Base-by-base conservation (phyloP, 2,329 filamentous ascomycete genomes). In the Paraphaeosphaeria sporulosa region DNA sequence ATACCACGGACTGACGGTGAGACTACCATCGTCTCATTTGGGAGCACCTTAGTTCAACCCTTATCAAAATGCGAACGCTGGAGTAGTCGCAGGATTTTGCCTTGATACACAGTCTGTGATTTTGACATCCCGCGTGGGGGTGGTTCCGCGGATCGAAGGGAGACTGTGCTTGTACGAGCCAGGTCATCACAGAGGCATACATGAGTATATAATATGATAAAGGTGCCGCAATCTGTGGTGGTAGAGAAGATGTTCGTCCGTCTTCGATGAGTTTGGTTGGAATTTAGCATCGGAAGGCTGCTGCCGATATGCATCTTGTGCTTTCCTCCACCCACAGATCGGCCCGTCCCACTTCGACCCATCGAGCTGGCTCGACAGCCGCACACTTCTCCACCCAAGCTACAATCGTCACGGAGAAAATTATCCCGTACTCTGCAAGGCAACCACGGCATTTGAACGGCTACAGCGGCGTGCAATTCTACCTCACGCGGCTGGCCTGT, bases 371-470 rank as follows among this genome's bases (percentile, higher is more conserved):
- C 47, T 47, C 58, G 57, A 44, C 55, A 62, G 61, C 59, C 51
- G 57, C 60, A 46, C 54, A 23, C 42, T 40, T 34, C 44, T 49
- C 36, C 15, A 17, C 7, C 38, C 40, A 7, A 27, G 15, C n/a
- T 48, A 13, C 36, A 50, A 47, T 27, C 48, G 61, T 66, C 63
- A 70, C 71, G 70, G 71, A 71, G 61, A 49, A 34, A 46, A 23
- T 34, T 38, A n/a, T n/a, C 48, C 72, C 71, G 71, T 64, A 60
- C 59, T 63, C 55, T 43, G 63, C 32, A 60, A 54, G 59, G 58
- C 55, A 56, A 64, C 55, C 55, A 52, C 61, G 54, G 49, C 62
- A 66, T 47, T 53, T 47, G 52, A 55, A 68, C 62, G 60, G 58
- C 58, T 52, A 40, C 32, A 54, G 42, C 60, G 58, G 55, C 40